phyloP scores from a whole-genome alignment of 1,139 yeast species.

The Sporopachydermia cereana region DNA sequence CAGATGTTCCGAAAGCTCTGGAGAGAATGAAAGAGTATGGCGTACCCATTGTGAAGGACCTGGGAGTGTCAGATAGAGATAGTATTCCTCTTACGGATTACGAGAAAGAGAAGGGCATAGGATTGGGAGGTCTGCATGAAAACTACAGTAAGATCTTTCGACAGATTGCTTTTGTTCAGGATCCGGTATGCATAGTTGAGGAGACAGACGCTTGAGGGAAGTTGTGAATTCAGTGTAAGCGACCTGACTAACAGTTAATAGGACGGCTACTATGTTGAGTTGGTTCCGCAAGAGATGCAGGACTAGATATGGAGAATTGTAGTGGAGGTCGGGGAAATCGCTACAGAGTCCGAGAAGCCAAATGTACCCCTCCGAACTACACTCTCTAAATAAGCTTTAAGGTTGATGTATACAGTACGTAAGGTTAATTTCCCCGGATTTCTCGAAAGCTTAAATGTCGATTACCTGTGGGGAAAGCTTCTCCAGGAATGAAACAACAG shows the following conservation, averaged over 20 bases:
- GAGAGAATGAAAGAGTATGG: constrained; percentile 37
- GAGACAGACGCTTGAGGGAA: neutral
- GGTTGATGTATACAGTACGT: no score
- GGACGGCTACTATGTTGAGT: constrained; percentile 79
- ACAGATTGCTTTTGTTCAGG: constrained; percentile 58
- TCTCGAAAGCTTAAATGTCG: no score
- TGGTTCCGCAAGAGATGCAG: constrained; percentile 31
- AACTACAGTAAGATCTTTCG: neutral
- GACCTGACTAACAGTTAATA: constrained; percentile 1
- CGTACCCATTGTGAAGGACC: constrained; percentile 37
- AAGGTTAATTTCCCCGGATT: no score
- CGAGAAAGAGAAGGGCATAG: constrained; percentile 43
- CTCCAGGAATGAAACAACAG: no score
- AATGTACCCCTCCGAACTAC: no score
- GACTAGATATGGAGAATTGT: no score
- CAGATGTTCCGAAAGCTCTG: constrained; percentile 49
- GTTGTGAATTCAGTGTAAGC: neutral
- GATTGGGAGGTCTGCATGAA: constrained; percentile 30
- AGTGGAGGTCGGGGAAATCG: no score
- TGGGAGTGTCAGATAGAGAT: constrained; percentile 18
- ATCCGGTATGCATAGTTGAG: constrained; percentile 35
- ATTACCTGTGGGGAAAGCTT: no score
- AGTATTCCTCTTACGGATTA: constrained; percentile 29
- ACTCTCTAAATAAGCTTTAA: no score
- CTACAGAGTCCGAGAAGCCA: no score